Evolutionary conservation across 2,329 filamentous ascomycete genomes (phyloP), one percentile per base, ranked within the genome.

Genomic region (Paraphoma chrysanthemicola): DNA sequence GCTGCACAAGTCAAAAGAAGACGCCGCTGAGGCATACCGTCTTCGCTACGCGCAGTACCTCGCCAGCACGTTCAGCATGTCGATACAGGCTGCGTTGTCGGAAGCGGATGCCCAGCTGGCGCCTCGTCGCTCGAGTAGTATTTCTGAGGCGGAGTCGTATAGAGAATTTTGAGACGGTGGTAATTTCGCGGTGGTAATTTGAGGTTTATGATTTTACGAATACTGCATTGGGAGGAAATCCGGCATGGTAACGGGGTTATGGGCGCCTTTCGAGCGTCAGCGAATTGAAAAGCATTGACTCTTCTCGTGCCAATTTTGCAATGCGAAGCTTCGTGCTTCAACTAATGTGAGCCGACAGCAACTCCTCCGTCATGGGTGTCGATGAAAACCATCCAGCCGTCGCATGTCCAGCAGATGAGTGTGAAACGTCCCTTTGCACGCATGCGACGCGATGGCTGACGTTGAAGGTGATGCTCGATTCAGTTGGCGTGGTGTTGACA

Each of bases 31-130:
- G 46, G 62, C 67, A 41, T 77, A 77, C 56, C 73, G 74, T 53
- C 63, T 63, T 52, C 72, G 73, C 52, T 77, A 77, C 64, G 75
- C 75, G 42, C 72, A 75, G 51, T 77, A 77, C 57, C 72, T 77
- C 44, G 74, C 74, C 30, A 71, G 73, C 16, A 75, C 74, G 33
- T 77, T 77, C 68, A 76, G 74, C 58, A 77, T 77, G 64, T 75
- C 70, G 52, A 68, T 75, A 53, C 69, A 76, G 56, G 75, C 75
- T 47, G 75, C 75, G 36, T 56, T 76, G 57, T 71, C 67, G 44
- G 75, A 77, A 58, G 72, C 74, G 39, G 74, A 77, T 56, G 62
- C 59, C 49, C 68, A 77, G 54, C 66, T 77, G 31, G 71, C 68
- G 39, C 74, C 74, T 48, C 71, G 71, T 44, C 68, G 72, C 30